These are phyloP conservation scores for Crithidia fasciculata DNA, from an alignment of 208 protist species.

Conservation along the genomic window DNA sequence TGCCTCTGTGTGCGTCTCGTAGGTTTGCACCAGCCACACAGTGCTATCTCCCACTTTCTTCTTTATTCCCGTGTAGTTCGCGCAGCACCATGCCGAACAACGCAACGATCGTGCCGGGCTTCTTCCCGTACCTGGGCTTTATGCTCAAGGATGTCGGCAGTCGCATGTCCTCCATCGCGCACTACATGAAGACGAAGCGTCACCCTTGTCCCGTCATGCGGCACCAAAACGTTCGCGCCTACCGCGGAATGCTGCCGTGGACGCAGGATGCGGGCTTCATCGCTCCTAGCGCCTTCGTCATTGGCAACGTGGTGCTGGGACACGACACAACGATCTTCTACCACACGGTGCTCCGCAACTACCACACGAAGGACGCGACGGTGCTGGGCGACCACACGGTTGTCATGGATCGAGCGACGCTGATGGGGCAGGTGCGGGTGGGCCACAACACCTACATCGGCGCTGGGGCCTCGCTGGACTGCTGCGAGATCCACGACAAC, in stretches of 20 bases:
- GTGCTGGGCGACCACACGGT: constrained; percentile 80
- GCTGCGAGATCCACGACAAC: constrained; percentile 83
- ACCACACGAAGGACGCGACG: constrained; percentile 70
- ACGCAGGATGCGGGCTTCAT: constrained; percentile 88
- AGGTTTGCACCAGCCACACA: too few species aligned
- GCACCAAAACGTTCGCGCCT: constrained; percentile 87
- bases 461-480: constrained; percentile 76
- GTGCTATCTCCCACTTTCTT: background rate
- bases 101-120: constrained; percentile 61
- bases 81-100: constrained; percentile 48
- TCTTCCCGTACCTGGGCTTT: constrained; percentile 81
- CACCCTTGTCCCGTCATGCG: constrained; percentile 85
- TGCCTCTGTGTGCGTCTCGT: too few species aligned
- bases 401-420: constrained; percentile 83
- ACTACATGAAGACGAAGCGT: constrained; percentile 70
- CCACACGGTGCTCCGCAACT: constrained; percentile 87
- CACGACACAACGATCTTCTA: constrained; percentile 89
- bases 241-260: constrained; percentile 86
- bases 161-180: constrained; percentile 64
- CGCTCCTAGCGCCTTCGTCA: constrained; percentile 85
- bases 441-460: constrained; percentile 74
- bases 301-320: constrained; percentile 85
- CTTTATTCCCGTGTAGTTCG: background rate
- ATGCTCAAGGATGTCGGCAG: constrained; percentile 89
- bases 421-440: constrained; percentile 82